Base-by-base conservation (phyloP, 345 rosid species). In the Anacardium occidentale region DNA sequence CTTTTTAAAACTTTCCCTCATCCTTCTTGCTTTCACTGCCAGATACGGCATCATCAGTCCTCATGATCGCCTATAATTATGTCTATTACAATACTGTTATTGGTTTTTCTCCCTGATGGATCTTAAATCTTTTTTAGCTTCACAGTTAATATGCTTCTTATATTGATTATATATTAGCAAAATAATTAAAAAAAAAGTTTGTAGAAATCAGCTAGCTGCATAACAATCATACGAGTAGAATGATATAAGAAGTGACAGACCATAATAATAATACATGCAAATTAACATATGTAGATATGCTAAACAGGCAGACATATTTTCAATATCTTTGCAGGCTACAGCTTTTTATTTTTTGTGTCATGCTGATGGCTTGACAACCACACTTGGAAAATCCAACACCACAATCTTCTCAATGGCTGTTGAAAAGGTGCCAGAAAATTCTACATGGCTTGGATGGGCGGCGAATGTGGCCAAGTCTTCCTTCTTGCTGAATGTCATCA, bases 351-450 rank as follows among this genome's bases (percentile, higher is more conserved):
- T 57, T 10, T 1, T 47, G 22, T 59, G 34, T 85, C 69, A 71
- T 50, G 72, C 34, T 17, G 71, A 45, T 20, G 48, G 45, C 77
- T 89, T 94, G 60, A 82, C 86, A 29, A 68, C 71, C 60, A 81
- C 78, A 24, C 80, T 52, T 1, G 97, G 90, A 81, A 90, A 94
- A 80, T 85, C 86, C 40, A 94, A 91, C 76, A 92, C 80, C 5
- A 83, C 90, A 45, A 89, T 84, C 79, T 94, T 94, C 18, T 90
- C 95, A 56, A 94, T 89, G 11, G 85, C 95, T 2, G 83, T 76
- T 11, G 97, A 85, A 78, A 95, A 92, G n/a, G 86, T 77, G 24
- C 89, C 81, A 47, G 99, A 92, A 82, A 90, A 92, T 24, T 86
- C 97, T 21, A 76, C 70, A 66, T 95, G 99, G 64, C 71, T 88